Conservation (phyloP, 306 rosid species). For the Lathyrus tuberosus region DNA sequence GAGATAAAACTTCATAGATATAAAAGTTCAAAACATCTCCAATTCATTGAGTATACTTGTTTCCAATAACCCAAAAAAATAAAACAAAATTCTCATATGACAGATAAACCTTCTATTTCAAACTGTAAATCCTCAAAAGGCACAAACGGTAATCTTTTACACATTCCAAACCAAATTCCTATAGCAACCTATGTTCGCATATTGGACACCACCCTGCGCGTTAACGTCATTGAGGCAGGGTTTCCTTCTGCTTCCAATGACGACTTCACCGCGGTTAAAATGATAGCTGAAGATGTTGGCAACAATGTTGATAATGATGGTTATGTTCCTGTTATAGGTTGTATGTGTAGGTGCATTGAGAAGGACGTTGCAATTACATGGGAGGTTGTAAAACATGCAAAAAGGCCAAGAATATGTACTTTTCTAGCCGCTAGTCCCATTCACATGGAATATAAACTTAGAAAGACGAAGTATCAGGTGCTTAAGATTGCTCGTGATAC, state of each 20-base stretch:
- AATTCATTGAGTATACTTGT: not conserved
- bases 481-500: slow-evolving; percentile 61
- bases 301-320: slow-evolving; percentile 55
- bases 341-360: slow-evolving; percentile 70
- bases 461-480: slow-evolving; percentile 67
- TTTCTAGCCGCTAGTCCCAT: slow-evolving; percentile 81
- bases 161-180: slow-evolving; percentile 70
- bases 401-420: slow-evolving; percentile 71
- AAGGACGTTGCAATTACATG: slow-evolving; percentile 74
- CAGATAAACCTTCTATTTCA: not conserved
- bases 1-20: not conserved
- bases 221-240: slow-evolving; percentile 88
- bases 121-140: not conserved
- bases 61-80: not conserved
- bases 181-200: slow-evolving; percentile 74
- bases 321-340: slow-evolving; percentile 77
- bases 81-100: not conserved
- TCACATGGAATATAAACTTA: slow-evolving; percentile 77
- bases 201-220: slow-evolving; percentile 88
- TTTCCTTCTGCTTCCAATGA: slow-evolving; percentile 73
- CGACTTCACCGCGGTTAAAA: slow-evolving; percentile 72
- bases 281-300: slow-evolving; percentile 74
- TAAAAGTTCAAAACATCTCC: not conserved
- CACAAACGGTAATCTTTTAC: slow-evolving; percentile 46
- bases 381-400: slow-evolving; percentile 84